These are phyloP conservation scores for Vicia villosa DNA, from an alignment of 306 rosid species.

Conservation along the genomic window DNA sequence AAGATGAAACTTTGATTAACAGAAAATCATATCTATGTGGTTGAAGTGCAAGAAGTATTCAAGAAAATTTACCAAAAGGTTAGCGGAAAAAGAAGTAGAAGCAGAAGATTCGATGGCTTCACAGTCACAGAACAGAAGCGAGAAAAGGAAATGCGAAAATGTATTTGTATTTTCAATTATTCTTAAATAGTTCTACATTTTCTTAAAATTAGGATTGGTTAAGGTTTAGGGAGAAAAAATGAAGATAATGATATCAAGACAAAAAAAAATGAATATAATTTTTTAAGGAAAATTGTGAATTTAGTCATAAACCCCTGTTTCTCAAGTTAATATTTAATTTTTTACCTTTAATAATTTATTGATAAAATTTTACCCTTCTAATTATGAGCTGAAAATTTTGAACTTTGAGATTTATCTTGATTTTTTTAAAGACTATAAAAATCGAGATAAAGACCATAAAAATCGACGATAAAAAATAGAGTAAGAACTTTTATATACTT, in stretches of 20 bases:
- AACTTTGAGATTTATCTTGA: too few relatives aligned
- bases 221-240: not conserved
- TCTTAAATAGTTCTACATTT: not conserved
- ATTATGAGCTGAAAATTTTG: too few relatives aligned
- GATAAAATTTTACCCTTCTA: too few relatives aligned
- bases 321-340: too few relatives aligned
- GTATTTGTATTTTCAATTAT: not conserved
- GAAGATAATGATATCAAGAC: too few relatives aligned
- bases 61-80: conserved; percentile 10
- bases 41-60: conserved; percentile 5
- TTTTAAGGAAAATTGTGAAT: too few relatives aligned
- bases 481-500: too few relatives aligned
- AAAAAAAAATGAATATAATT: not conserved
- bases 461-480: too few relatives aligned
- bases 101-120: not conserved
- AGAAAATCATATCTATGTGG: conserved; percentile 15
- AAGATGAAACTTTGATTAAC: conserved; percentile 1
- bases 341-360: too few relatives aligned
- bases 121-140: conserved; percentile 1
- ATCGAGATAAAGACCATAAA: too few relatives aligned
- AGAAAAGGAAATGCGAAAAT: not conserved
- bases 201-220: not conserved
- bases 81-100: not conserved
- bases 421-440: too few relatives aligned
- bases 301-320: too few relatives aligned